Evolutionary conservation across 345 rosid species (phyloP), one percentile per base, ranked within the genome.

Genomic region (Clarkia xantiana): DNA sequence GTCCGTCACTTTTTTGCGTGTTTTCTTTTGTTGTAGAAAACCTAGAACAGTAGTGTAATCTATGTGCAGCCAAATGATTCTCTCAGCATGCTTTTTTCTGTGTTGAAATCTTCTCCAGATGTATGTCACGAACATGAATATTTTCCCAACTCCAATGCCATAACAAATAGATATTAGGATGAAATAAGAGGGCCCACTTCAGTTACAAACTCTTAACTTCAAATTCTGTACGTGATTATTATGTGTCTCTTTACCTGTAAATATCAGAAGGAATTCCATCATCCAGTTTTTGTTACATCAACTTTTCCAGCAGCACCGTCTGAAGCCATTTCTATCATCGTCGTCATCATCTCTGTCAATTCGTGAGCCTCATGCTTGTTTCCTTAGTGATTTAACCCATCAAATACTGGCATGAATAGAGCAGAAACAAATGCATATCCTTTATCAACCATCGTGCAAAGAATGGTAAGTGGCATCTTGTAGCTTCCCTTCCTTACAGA

Each of bases 281-380:
- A 5, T 22, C 25, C 5, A 22, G 25, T 22, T 15, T 46, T 63
- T 42, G 66, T 63, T 64, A 40, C 65, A 56, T 54, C 44, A 18
- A 64, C 64, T 57, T 71, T 77, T 56, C 71, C 70, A 55, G 53
- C 67, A 54, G 61, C 69, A 50, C 63, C 62, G 44, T 66, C 62
- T 39, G 85, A 75, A 72, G 79, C 82, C 87, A 78, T 75, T 59
- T 78, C 94, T 94, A 82, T 76, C 91, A 89, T 81, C 70, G 57
- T 81, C 95, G 80, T 75, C 90, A 90, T 81, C 69, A 60, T 81
- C 69, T 86, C 87, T 3, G 87, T 79, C 59, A 86, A 81, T 59
- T 59, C 71, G 60, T 84, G 77, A 52, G 86, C 95, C 50, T 84
- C 78, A 14, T 64, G 71, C 68, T 84, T 84, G 51, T 71, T 75